Conservation (phyloP, 2,329 filamentous ascomycete genomes). For the Fonsecaea erecta region DNA sequence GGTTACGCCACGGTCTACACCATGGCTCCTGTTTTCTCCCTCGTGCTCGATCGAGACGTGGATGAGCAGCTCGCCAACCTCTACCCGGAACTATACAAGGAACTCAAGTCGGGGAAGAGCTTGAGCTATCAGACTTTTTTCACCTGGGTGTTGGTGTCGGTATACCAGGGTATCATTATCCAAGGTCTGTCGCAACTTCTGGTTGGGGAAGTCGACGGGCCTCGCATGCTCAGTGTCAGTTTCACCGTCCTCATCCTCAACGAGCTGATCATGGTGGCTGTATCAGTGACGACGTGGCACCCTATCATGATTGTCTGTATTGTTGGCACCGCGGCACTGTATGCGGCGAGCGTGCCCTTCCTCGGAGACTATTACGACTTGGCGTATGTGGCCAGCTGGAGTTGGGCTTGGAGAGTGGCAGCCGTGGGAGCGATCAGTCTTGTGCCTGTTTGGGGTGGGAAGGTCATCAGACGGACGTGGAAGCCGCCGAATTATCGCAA, state of each 20-base stretch:
- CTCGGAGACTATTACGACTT: conserved; percentile 89
- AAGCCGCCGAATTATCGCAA: conserved; percentile 95
- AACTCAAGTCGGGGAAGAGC: conserved; percentile 85
- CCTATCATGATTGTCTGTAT: conserved; percentile 86
- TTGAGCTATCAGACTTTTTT: conserved; percentile 95
- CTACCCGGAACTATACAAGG: conserved; percentile 97
- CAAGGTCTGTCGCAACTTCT: conserved; percentile 92
- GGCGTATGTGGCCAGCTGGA: conserved; percentile 73
- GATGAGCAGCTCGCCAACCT: conserved; percentile 91
- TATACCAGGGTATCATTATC: conserved; percentile 95
- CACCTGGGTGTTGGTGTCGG: conserved; percentile 90
- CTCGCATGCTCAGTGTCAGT: conserved; percentile 82
- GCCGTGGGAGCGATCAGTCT: conserved; percentile 81
- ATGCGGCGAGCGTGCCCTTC: conserved; percentile 81
- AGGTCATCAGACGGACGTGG: conserved; percentile 81
- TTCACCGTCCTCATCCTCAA: conserved; percentile 93
- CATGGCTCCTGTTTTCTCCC: conserved; percentile 86
- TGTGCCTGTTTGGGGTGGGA: conserved; percentile 84
- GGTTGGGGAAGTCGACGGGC: conserved; percentile 69
- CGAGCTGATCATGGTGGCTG: conserved; percentile 95
- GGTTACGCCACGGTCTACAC: conserved; percentile 97
- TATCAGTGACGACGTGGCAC: conserved; percentile 97
- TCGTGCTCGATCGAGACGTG: conserved; percentile 93
- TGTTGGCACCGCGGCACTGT: conserved; percentile 80
- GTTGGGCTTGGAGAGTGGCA: conserved; percentile 84